Percentiles rank a stretch among this genome's conserved stretches.
Evolutionary conservation across 139 green algal species (phyloP).

Genomic region (Parachlorella kessleri): DNA sequence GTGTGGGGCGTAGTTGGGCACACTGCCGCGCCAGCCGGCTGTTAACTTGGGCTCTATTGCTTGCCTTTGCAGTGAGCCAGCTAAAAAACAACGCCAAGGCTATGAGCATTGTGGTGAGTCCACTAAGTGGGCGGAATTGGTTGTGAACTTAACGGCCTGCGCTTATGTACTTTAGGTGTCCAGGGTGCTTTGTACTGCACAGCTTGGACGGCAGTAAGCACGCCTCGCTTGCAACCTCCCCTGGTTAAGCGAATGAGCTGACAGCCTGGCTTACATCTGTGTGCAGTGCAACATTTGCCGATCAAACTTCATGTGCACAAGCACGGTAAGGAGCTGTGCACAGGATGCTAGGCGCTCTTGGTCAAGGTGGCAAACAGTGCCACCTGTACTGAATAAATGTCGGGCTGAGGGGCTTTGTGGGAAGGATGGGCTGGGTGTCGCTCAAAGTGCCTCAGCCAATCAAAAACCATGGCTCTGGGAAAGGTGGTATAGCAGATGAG

Average conservation of each 20-base stretch:
- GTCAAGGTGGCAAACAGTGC: too few relatives aligned
- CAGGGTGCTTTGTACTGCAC: background rate
- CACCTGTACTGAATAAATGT: too few relatives aligned
- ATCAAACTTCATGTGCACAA: conserved; percentile 58
- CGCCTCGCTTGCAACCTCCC: background rate
- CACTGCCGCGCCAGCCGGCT: too few relatives aligned
- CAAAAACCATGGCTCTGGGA: too few relatives aligned
- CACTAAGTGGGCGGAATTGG: background rate
- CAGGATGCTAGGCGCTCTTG: too few relatives aligned
- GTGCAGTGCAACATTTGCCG: conserved; percentile 52
- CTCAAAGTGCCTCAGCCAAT: too few relatives aligned
- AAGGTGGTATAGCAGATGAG: too few relatives aligned
- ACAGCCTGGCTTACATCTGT: background rate
- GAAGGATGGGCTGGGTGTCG: too few relatives aligned
- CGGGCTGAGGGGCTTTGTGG: too few relatives aligned
- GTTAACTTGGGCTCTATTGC: too few relatives aligned
- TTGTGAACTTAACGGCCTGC: background rate
- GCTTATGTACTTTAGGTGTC: background rate
- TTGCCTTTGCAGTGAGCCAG: conserved; percentile 55
- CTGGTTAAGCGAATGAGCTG: background rate
- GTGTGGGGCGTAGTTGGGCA: too few relatives aligned
- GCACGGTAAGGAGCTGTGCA: background rate
- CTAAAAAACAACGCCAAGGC: conserved; percentile 53
- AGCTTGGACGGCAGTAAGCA: background rate
- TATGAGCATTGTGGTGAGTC: conserved; percentile 34